Evolutionary conservation across 371 early-diverging fungal species (phyloP).

Genomic region (Mortierella sp.): DNA sequence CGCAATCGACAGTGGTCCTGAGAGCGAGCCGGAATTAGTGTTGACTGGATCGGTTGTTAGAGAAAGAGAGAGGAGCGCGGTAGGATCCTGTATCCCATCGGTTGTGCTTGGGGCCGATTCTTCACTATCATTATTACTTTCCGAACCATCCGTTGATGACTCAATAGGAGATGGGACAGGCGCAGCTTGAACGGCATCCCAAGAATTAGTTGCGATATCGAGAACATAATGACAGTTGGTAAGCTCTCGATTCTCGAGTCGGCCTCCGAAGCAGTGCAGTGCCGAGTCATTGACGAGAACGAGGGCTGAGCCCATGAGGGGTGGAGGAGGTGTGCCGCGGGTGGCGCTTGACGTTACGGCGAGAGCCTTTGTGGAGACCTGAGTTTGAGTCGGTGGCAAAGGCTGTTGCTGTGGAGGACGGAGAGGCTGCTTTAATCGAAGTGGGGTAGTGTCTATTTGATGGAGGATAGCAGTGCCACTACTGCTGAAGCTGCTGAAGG

Average conservation of each 20-base stretch:
- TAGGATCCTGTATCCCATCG: not conserved
- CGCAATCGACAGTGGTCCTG: slow-evolving; percentile 4
- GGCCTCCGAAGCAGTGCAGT: slow-evolving; percentile 82
- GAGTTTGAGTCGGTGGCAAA: slow-evolving; percentile 1
- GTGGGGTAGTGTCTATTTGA: slow-evolving; percentile 1
- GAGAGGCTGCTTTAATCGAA: slow-evolving; percentile 2
- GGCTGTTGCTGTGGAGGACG: slow-evolving; percentile 7
- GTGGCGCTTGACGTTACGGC: slow-evolving; percentile 41
- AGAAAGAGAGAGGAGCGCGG: slow-evolving; percentile 25
- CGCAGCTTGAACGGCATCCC: slow-evolving; percentile 58
- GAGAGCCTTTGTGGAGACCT: slow-evolving; percentile 39
- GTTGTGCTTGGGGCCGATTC: not conserved
- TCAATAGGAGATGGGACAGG: not conserved
- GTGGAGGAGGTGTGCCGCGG: slow-evolving; percentile 70
- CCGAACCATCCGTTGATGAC: slow-evolving; percentile 1
- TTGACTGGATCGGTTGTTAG: slow-evolving; percentile 33
- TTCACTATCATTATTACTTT: not conserved
- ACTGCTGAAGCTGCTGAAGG: no score
- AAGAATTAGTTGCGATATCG: slow-evolving; percentile 66
- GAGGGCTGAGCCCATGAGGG: slow-evolving; percentile 78
- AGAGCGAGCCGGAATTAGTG: slow-evolving; percentile 15
- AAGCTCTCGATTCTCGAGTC: slow-evolving; percentile 74
- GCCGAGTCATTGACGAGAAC: slow-evolving; percentile 63
- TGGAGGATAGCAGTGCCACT: not conserved
- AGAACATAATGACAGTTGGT: slow-evolving; percentile 75